Conservation (phyloP, 345 rosid genomes). For the Eucalyptus paniculata region DNA sequence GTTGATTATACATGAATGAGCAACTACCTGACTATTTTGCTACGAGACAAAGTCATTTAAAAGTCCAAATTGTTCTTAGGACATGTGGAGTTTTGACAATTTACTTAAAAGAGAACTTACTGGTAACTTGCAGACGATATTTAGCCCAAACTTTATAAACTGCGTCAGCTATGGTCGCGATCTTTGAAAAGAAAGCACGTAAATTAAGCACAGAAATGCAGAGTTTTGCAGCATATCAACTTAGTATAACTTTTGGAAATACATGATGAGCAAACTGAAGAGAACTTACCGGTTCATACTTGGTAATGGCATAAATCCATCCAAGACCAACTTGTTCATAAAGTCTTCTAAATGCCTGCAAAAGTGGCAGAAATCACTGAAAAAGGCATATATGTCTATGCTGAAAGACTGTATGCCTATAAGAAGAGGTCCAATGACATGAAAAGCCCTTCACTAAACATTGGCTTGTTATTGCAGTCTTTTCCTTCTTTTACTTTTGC, state of each 20-base stretch:
- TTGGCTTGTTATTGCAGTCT: background rate
- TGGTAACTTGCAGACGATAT: slow-evolving; percentile 74
- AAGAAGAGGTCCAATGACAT: background rate
- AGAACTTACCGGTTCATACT: slow-evolving; percentile 66
- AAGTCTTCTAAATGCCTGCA: slow-evolving; percentile 75
- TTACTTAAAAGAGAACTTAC: slow-evolving; percentile 9
- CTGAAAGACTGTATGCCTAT: background rate
- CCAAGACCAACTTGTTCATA: slow-evolving; percentile 89
- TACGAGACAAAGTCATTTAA: background rate
- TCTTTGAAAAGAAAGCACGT: slow-evolving; percentile 16
- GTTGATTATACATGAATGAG: background rate
- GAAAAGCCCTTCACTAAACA: background rate
- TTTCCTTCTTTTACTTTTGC: background rate
- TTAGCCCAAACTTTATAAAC: slow-evolving; percentile 82
- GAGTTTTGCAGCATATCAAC: background rate
- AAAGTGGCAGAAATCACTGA: background rate
- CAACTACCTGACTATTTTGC: background rate
- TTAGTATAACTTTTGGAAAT: background rate
- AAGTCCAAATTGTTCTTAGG: background rate
- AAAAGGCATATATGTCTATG: background rate
- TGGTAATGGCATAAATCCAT: slow-evolving; percentile 82
- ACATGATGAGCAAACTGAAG: background rate
- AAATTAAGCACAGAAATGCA: background rate
- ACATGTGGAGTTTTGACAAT: background rate
- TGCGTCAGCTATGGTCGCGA: slow-evolving; percentile 59